Evolutionary conservation across 768 basidiomycete species (phyloP), one percentile per base, ranked within the genome.

Genomic region (Fistulinella prunicolor): DNA sequence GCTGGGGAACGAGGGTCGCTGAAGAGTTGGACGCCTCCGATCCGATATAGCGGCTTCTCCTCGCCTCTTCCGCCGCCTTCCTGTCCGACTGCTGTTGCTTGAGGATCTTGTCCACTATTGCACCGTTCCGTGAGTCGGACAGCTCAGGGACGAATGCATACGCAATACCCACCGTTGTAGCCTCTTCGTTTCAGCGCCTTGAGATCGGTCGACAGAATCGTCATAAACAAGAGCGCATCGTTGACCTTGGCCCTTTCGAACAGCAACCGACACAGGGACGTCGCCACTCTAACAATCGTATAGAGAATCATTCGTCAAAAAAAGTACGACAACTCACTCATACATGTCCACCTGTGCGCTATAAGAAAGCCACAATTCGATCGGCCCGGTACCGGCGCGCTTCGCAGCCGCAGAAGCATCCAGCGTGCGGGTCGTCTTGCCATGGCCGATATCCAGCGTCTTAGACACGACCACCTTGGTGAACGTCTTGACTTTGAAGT

Each of bases 191-290:
- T 85, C 53, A 96, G 65, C 3, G 90, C 82, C 49, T 82, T 79
- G 34, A 97, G 69, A 54, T 94, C 91, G 0, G 94, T 97, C 0
- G 92, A 91, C 16, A 99, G 75, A 44, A 99, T 91, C 0, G 94
- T 96, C 81, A 91, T 89, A 56, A 98, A 86, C 8, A 98, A 64
- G 7, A 99, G 73, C 0, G 89, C 81, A 63, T 99, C 95, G 60
- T 94, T 91, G 21, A 85, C 80, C 65, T 88, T 86, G 2, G 83
- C 83, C 8, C 80, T 76, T 46, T 86, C 80, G 53, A 97, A 89
- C 24, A 96, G 67, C 7, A 87, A 63, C 16, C 83, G 82, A 63
- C 90, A 92, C 24, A 98, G 70, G 1, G 89, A 86, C 1, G 83
- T 85, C 0, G 95, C 86, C 13, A 98, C 85, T 66, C 93, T 94